phyloP scores from a whole-genome alignment of 2,329 filamentous ascomycete genomes.

The Nigrospora osmanthi region DNA sequence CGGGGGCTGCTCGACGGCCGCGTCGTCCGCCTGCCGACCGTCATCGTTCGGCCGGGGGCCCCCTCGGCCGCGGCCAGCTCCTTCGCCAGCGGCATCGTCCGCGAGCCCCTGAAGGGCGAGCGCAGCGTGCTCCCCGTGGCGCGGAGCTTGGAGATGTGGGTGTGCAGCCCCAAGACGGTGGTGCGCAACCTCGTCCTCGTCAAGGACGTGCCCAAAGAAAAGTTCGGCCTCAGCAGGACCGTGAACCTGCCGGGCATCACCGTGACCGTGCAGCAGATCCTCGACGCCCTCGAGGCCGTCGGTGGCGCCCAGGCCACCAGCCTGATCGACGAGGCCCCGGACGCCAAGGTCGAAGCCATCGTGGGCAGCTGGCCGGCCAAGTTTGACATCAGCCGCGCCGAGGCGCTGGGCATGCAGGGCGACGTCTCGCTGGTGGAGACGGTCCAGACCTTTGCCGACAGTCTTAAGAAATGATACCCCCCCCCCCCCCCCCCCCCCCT shows the following conservation, averaged over 20 bases:
- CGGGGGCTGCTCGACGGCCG: constrained; percentile 49
- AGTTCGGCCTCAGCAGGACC: constrained; percentile 31
- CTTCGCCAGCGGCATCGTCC: constrained; percentile 54
- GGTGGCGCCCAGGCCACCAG: constrained; percentile 35
- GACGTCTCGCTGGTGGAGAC: constrained; percentile 32
- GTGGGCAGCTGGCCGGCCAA: constrained; percentile 46
- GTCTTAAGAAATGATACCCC: neutral
- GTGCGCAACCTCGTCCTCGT: constrained; percentile 36
- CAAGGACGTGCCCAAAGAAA: constrained; percentile 29
- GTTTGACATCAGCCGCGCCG: constrained; percentile 43
- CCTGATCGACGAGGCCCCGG: constrained; percentile 38
- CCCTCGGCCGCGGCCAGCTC: constrained; percentile 54
- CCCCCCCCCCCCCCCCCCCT: too few species aligned
- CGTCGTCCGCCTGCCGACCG: constrained; percentile 49
- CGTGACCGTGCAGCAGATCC: constrained; percentile 43
- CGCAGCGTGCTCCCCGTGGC: constrained; percentile 34
- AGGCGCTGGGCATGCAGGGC: constrained; percentile 38
- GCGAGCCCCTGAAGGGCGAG: constrained; percentile 46
- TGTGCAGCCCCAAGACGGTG: constrained; percentile 37
- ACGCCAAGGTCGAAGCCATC: constrained; percentile 37
- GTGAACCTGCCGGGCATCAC: constrained; percentile 45
- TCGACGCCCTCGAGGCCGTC: constrained; percentile 40
- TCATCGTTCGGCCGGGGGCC: constrained; percentile 51
- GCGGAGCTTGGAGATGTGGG: constrained; percentile 34
- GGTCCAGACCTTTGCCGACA: constrained; percentile 12